phyloP scores from a whole-genome alignment of 139 green algal genomes.

The Diplosphaera chodatii region DNA sequence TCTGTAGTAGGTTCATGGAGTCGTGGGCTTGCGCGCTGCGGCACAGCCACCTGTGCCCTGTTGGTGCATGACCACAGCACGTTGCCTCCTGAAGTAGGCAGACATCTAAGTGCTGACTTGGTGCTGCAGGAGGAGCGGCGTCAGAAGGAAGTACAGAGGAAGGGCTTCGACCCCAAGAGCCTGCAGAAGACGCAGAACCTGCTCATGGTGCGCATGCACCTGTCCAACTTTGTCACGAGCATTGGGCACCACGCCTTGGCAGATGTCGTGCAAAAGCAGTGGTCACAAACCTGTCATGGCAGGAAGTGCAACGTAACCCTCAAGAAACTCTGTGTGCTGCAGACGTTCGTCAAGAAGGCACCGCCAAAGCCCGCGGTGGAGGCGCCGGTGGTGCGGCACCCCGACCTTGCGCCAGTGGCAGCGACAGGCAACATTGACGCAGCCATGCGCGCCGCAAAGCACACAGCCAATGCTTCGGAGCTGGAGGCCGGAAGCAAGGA shows the following conservation, averaged over 20 bases:
- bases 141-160: slow-evolving; percentile 26
- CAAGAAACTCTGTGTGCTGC: too few species aligned
- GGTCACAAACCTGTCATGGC: too few species aligned
- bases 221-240: background rate
- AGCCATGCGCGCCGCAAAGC: background rate
- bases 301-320: too few species aligned
- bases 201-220: slow-evolving; percentile 35
- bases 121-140: slow-evolving; percentile 2
- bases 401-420: background rate
- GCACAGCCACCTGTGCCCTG: too few species aligned
- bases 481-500: background rate
- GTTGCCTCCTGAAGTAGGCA: background rate
- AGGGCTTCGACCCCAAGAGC: slow-evolving; percentile 29
- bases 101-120: too few species aligned
- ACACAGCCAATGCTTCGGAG: background rate
- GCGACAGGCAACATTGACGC: background rate
- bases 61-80: too few species aligned
- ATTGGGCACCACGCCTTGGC: too few species aligned
- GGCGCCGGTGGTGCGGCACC: slow-evolving; percentile 5
- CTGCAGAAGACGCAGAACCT: slow-evolving; percentile 40
- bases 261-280: too few species aligned
- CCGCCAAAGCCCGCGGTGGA: background rate
- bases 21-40: too few species aligned
- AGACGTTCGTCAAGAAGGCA: background rate
- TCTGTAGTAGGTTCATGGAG: too few species aligned